Conservation (phyloP, 106 monocot genomes). For the Iris macrosiphon region DNA sequence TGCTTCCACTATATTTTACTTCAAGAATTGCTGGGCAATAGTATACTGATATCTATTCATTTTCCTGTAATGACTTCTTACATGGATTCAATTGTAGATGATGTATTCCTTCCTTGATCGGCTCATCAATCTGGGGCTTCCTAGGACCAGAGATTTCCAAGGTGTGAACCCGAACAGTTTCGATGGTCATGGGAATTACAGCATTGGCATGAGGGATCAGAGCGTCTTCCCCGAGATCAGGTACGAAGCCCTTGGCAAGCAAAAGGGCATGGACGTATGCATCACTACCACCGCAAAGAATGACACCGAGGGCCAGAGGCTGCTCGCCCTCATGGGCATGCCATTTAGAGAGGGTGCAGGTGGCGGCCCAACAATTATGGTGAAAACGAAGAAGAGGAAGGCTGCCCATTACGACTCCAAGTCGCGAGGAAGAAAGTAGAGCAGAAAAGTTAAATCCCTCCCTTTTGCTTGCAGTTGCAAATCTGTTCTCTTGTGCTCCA, state of each 20-base stretch:
- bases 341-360: conserved; percentile 54
- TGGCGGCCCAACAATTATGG: conserved; percentile 20
- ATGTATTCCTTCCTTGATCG: conserved; percentile 94
- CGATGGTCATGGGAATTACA: conserved; percentile 93
- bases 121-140: conserved; percentile 75
- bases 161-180: conserved; percentile 86
- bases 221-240: conserved; percentile 92
- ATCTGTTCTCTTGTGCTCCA: not conserved
- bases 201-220: conserved; percentile 74
- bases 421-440: conserved; percentile 31
- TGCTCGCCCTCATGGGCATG: conserved; percentile 87
- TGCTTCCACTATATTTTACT: no score
- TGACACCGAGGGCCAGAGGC: conserved; percentile 64
- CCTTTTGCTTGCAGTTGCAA: not conserved
- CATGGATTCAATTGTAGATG: conserved; percentile 29
- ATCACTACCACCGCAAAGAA: conserved; percentile 82
- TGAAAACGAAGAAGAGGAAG: conserved; percentile 66
- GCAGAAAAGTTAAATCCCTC: not conserved
- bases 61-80: no score
- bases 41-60: no score
- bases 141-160: conserved; percentile 88
- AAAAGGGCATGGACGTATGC: conserved; percentile 83
- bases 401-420: conserved; percentile 39
- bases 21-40: no score
- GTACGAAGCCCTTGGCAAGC: conserved; percentile 77